A percentile compares a stretch with the other conserved stretches of the same genome.
Evolutionary conservation across 2,329 filamentous ascomycete species (phyloP).

Genomic region (Colletotrichum sp.): DNA sequence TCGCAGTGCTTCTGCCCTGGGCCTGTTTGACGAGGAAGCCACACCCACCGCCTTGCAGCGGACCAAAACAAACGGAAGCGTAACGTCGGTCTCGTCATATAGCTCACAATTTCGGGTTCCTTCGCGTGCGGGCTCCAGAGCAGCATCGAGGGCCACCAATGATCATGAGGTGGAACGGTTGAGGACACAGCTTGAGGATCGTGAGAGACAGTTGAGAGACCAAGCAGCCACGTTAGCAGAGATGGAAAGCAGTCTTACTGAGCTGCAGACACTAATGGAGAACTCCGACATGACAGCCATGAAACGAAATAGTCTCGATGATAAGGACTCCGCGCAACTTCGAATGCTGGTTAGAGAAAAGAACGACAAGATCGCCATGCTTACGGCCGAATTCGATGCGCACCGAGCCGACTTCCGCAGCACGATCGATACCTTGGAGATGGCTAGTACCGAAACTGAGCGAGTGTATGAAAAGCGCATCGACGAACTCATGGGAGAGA

Average conservation of each 20-base stretch:
- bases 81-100: conserved; percentile 61
- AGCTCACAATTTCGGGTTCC: conserved; percentile 56
- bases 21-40: conserved; percentile 63
- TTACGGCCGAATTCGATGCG: conserved; percentile 93
- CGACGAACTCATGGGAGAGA: conserved; percentile 81
- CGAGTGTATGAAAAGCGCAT: conserved; percentile 95
- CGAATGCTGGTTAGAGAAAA: conserved; percentile 88
- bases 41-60: conserved; percentile 55
- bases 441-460: conserved; percentile 94
- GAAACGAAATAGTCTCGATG: conserved; percentile 59
- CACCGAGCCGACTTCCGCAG: conserved; percentile 95
- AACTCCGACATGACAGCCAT: conserved; percentile 48
- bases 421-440: conserved; percentile 94
- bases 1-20: conserved; percentile 65
- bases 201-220: conserved; percentile 86
- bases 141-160: conserved; percentile 47
- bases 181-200: conserved; percentile 77
- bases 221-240: conserved; percentile 83
- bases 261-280: conserved; percentile 74
- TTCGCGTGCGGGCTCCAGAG: conserved; percentile 43
- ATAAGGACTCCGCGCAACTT: conserved; percentile 77
- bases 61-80: conserved; percentile 57
- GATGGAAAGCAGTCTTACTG: conserved; percentile 88
- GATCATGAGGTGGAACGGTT: conserved; percentile 79
- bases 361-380: conserved; percentile 93